A percentile compares a stretch with the other conserved stretches of the same genome.
Evolutionary conservation across 225 moss, liverwort and hornwort species (phyloP).

Genomic region (Bryoerythrophyllum caledonicum): DNA sequence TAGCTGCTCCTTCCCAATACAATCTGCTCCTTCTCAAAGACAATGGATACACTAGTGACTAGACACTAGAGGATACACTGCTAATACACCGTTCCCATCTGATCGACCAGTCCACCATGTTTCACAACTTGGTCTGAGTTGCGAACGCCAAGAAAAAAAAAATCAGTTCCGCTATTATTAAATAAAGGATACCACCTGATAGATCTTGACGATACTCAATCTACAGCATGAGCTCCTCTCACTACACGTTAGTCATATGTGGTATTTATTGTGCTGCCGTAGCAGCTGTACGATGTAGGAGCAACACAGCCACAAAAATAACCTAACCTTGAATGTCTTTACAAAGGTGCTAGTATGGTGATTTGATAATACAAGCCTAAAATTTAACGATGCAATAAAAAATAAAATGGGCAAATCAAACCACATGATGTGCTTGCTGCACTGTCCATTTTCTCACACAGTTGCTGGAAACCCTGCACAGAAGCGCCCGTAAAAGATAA

Average conservation of each 20-base stretch:
- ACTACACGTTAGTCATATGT: background rate
- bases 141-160: background rate
- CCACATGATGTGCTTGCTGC: constrained; percentile 23
- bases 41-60: background rate
- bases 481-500: constrained; percentile 10
- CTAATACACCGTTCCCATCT: background rate
- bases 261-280: constrained; percentile 1
- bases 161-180: background rate
- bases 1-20: background rate
- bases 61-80: background rate
- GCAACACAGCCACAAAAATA: constrained; percentile 11
- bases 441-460: constrained; percentile 10
- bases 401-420: constrained; percentile 21
- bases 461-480: constrained; percentile 30
- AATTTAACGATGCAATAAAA: background rate
- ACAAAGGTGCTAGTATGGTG: constrained; percentile 13
- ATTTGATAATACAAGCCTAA: constrained; percentile 16
- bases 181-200: background rate
- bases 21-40: background rate
- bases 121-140: background rate
- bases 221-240: background rate
- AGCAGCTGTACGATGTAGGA: background rate
- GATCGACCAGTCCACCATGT: background rate
- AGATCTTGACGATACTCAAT: background rate
- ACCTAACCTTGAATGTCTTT: constrained; percentile 5